Evolutionary conservation across 192 early-diverging fungal genomes (phyloP), one percentile per base, ranked within the genome.

Genomic region (Diversispora epigaea): DNA sequence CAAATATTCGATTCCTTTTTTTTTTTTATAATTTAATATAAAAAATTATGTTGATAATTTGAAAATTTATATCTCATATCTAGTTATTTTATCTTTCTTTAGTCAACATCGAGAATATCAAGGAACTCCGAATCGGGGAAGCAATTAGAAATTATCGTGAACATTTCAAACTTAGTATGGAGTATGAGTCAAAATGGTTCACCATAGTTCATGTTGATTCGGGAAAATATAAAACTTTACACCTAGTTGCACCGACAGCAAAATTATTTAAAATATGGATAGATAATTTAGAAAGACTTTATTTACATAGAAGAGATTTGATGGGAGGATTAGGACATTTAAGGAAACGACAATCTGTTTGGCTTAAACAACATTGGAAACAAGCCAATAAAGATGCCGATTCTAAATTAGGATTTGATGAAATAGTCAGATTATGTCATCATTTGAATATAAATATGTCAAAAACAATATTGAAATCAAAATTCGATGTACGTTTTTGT

Each of bases 361-460:
- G 82, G 82, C 69, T 83, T 4, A 79, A 76, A 39, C 79, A 83
- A 19, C 79, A 79, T 39, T 83, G 82, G 82, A 79, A 80, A 73
- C 79, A 83, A 45, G 82, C 82, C n/a, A 76, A 83, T 62, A 83
- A 83, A 60, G 73, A 83, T 55, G 79, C 75, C 0, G 69, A 83
- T 50, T 80, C 82, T 19, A 83, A 79, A 71, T 76, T 83, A 5
- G 71, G 69, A 9, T 79, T 80, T 39, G 82, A 83, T 41, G 82
- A 83, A 46, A 74, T 81, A 15, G 76, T 79, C n/a, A 76, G 80
- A 14, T 72, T 83, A 6, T 83, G 77, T 68, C 73, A 76, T 67
- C 84, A 84, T 47, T 80, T 92, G n/a, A 92, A 92, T 62, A 84
- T 92, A 55, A 77, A 84, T 41, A 80, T 92, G 61, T 89, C 89